Evolutionary conservation across 805 yeast species (phyloP).

Genomic region (Candida incommunis): DNA sequence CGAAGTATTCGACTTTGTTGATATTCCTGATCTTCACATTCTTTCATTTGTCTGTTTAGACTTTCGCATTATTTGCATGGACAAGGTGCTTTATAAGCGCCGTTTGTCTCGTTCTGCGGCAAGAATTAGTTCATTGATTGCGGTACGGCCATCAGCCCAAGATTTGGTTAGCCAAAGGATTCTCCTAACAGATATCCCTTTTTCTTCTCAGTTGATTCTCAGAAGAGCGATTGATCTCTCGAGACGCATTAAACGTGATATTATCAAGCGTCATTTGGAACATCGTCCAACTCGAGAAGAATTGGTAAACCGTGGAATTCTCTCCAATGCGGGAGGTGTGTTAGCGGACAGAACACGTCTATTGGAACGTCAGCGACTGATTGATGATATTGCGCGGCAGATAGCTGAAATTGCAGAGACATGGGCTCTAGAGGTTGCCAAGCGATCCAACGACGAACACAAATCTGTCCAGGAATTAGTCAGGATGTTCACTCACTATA

Average conservation of each 20-base stretch:
- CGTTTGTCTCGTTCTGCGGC: background rate
- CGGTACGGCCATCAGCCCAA: background rate
- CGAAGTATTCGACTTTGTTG: background rate
- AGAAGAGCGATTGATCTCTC: background rate
- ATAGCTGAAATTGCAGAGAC: background rate
- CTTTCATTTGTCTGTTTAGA: background rate
- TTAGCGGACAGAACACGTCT: background rate
- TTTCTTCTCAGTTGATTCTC: background rate
- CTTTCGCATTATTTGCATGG: background rate
- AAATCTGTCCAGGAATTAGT: background rate
- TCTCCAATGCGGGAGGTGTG: background rate
- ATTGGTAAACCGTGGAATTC: background rate
- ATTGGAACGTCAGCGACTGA: background rate
- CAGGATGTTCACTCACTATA: background rate
- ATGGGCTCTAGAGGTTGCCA: background rate
- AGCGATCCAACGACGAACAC: background rate
- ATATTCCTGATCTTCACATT: background rate
- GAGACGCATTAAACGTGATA: background rate
- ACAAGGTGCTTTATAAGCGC: background rate
- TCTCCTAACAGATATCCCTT: background rate
- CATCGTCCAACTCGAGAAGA: background rate
- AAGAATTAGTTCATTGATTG: background rate
- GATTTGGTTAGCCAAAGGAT: background rate
- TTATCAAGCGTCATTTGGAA: background rate
- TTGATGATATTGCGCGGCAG: background rate